A percentile compares a stretch with the other conserved stretches of the same genome.
Conservation (phyloP, 192 early-diverging fungal species). For the Coemansia sp. region DNA sequence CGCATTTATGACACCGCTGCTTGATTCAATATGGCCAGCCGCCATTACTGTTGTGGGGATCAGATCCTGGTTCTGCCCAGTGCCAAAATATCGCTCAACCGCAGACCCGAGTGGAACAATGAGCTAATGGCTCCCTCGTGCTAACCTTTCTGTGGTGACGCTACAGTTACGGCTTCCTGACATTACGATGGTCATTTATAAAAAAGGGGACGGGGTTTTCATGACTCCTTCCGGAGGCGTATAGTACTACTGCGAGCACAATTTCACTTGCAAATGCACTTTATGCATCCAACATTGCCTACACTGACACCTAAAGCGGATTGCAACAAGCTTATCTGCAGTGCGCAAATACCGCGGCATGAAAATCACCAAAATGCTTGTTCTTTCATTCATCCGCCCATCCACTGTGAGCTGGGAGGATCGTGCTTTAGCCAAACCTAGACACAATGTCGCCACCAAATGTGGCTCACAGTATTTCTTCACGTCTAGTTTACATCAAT, state of each 20-base stretch:
- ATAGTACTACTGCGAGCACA: constrained; percentile 1
- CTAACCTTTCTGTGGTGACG: neutral
- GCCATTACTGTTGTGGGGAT: neutral
- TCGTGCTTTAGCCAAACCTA: neutral
- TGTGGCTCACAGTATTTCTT: neutral
- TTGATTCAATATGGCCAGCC: neutral
- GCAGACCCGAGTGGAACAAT: neutral
- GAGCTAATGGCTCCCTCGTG: neutral
- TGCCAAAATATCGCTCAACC: neutral
- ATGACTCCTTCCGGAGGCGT: neutral
- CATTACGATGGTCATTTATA: neutral
- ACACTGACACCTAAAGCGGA: neutral
- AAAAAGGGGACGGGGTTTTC: neutral
- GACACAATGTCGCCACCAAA: constrained; percentile 5
- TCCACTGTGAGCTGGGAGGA: neutral
- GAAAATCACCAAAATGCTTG: neutral
- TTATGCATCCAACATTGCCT: neutral
- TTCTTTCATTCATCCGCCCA: neutral
- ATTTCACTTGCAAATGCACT: neutral
- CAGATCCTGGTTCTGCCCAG: neutral
- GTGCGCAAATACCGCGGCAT: neutral
- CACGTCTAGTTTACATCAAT: neutral
- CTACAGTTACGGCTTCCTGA: neutral
- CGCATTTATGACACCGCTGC: neutral
- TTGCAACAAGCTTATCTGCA: neutral